Conservation (phyloP, 2,329 filamentous ascomycete genomes). For the Trichophyton benhamiae region DNA sequence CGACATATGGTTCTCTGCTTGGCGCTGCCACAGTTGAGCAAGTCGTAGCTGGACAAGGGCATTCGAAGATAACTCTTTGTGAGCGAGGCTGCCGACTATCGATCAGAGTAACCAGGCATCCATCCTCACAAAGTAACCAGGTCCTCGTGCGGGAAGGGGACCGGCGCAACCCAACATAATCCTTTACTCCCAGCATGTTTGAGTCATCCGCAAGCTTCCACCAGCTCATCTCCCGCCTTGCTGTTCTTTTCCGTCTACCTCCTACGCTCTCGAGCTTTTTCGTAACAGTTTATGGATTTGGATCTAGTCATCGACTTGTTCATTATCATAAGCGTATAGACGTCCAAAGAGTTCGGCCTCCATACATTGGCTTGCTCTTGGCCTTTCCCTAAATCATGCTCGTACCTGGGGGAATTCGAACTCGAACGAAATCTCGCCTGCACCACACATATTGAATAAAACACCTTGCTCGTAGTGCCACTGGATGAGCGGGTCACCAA, state of each 20-base stretch:
- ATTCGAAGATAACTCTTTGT: not conserved
- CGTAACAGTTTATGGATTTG: too few species aligned
- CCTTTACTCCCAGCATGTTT: not conserved
- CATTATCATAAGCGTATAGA: not conserved
- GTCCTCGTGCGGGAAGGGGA: not conserved
- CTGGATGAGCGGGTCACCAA: slow-evolving; percentile 10
- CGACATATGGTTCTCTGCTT: too few species aligned
- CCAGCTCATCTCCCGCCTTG: not conserved
- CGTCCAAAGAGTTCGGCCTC: not conserved
- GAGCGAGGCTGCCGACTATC: slow-evolving; percentile 1
- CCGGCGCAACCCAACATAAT: not conserved
- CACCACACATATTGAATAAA: slow-evolving; percentile 14
- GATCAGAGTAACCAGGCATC: not conserved
- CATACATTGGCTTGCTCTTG: not conserved
- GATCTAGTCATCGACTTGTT: too few species aligned
- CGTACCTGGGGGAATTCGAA: not conserved
- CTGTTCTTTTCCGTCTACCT: not conserved
- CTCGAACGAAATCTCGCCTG: not conserved
- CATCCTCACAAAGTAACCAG: not conserved
- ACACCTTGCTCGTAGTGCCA: slow-evolving; percentile 18
- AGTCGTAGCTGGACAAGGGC: not conserved
- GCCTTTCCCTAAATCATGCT: not conserved
- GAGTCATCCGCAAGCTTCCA: not conserved
- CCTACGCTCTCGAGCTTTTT: too few species aligned
- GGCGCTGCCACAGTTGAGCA: too few species aligned